These are phyloP conservation scores for Agrocybe pediades DNA, from an alignment of 768 basidiomycete genomes.

Conservation along the genomic window DNA sequence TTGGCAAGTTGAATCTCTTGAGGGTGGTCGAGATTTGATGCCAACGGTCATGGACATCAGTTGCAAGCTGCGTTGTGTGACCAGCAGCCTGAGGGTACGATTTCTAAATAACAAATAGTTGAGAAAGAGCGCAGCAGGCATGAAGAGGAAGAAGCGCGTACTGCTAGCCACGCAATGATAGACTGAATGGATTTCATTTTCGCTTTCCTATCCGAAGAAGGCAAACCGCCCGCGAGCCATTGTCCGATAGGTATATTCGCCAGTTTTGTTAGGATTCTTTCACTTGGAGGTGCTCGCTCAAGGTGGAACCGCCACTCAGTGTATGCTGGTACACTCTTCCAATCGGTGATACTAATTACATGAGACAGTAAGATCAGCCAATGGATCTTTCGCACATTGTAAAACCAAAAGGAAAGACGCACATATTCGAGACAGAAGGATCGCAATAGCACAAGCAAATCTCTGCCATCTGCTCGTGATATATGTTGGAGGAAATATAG, in stretches of 20 bases:
- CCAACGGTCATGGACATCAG: background rate
- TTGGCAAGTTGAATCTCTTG: background rate
- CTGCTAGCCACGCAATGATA: constrained; percentile 7
- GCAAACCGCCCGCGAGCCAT: constrained; percentile 14
- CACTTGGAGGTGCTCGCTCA: constrained; percentile 7
- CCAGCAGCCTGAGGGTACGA: background rate
- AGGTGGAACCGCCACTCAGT: constrained; percentile 16
- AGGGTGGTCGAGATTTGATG: background rate
- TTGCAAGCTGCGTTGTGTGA: background rate
- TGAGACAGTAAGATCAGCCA: background rate
- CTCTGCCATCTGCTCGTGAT: constrained; percentile 18
- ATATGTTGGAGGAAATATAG: constrained; percentile 5
- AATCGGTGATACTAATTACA: constrained; percentile 5
- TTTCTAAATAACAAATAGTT: background rate
- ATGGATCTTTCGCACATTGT: background rate
- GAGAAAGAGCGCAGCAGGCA: background rate
- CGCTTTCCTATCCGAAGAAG: constrained; percentile 3
- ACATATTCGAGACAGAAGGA: constrained; percentile 12
- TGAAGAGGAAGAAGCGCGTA: background rate
- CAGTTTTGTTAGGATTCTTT: constrained; percentile 6
- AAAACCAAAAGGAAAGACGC: background rate
- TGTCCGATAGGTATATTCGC: background rate
- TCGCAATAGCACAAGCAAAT: constrained; percentile 16
- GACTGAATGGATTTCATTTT: constrained; percentile 2
- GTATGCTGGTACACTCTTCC: constrained; percentile 10